These are phyloP conservation scores for Aristolochia californica DNA, from an alignment of 164 flowering plant genomes.

Conservation along the genomic window DNA sequence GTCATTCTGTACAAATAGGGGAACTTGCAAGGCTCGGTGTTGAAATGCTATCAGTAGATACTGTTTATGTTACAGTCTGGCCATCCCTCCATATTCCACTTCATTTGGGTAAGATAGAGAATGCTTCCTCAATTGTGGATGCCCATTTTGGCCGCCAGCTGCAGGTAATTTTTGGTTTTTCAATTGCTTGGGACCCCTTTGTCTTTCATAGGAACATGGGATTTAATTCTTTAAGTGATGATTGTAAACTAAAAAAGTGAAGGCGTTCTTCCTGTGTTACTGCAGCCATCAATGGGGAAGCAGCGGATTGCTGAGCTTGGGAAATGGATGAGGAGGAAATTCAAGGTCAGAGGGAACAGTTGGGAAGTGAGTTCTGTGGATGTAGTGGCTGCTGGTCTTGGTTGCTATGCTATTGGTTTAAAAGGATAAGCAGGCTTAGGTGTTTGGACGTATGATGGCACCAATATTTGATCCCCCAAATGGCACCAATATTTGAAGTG, in stretches of 20 bases:
- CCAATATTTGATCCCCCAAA: slow-evolving; percentile 51
- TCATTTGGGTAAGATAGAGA: slow-evolving; percentile 88
- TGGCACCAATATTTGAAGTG: slow-evolving; percentile 52
- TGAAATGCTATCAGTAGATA: slow-evolving; percentile 13
- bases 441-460: slow-evolving; percentile 89
- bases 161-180: slow-evolving; percentile 43
- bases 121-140: slow-evolving; percentile 49
- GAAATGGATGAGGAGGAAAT: slow-evolving; percentile 60
- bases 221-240: too few relatives aligned
- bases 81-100: slow-evolving; percentile 85
- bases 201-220: too few relatives aligned
- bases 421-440: slow-evolving; percentile 76
- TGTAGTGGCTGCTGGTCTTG: slow-evolving; percentile 81
- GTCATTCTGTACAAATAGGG: slow-evolving; percentile 12
- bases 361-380: slow-evolving; percentile 86
- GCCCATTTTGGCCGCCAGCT: slow-evolving; percentile 80
- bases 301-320: slow-evolving; percentile 72
- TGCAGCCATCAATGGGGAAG: slow-evolving; percentile 83
- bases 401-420: slow-evolving; percentile 89
- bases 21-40: slow-evolving; percentile 2
- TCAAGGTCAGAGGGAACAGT: slow-evolving; percentile 43
- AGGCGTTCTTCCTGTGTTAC: slow-evolving; percentile 8
- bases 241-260: too few relatives aligned
- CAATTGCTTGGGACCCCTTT: neutral
- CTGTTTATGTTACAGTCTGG: slow-evolving; percentile 66